These are phyloP conservation scores for Dujonia santamariae DNA, from an alignment of 1,139 yeast species.

Conservation along the genomic window DNA sequence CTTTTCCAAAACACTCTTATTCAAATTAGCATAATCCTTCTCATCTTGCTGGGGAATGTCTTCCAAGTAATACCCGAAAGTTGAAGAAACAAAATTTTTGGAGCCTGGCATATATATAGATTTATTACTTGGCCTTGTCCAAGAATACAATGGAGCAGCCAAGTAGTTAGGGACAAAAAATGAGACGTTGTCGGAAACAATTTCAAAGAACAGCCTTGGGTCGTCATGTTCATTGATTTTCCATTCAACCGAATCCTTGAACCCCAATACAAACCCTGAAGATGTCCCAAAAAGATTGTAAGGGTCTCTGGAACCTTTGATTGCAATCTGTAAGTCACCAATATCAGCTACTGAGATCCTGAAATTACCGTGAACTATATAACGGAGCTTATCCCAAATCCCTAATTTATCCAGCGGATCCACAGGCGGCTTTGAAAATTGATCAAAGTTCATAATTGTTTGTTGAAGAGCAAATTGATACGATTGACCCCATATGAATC, in stretches of 20 bases:
- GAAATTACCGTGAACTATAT: conserved; percentile 48
- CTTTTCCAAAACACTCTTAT: conserved; percentile 39
- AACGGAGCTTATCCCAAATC: conserved; percentile 56
- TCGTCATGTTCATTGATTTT: conserved; percentile 39
- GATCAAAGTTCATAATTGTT: conserved; percentile 74
- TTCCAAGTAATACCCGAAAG: conserved; percentile 52
- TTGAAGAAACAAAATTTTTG: conserved; percentile 40
- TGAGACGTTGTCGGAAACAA: conserved; percentile 33
- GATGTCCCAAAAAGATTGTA: conserved; percentile 37
- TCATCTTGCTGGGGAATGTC: conserved; percentile 11
- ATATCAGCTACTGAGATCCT: conserved; percentile 20
- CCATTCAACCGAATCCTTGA: conserved; percentile 39
- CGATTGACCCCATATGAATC: conserved; percentile 84
- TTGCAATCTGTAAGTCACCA: conserved; percentile 53
- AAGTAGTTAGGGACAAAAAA: conserved; percentile 62
- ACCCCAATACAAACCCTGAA: conserved; percentile 40
- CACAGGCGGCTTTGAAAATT: conserved; percentile 78
- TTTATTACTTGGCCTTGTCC: conserved; percentile 53
- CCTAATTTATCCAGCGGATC: conserved; percentile 58
- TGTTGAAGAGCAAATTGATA: conserved; percentile 85
- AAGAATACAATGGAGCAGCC: conserved; percentile 54
- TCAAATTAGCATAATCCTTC: conserved; percentile 7
- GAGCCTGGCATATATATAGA: conserved; percentile 45
- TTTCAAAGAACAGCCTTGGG: conserved; percentile 34
- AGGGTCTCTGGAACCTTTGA: conserved; percentile 47